Evolutionary conservation across 2,329 filamentous ascomycete species (phyloP).

Genomic region (Botrytis aclada): DNA sequence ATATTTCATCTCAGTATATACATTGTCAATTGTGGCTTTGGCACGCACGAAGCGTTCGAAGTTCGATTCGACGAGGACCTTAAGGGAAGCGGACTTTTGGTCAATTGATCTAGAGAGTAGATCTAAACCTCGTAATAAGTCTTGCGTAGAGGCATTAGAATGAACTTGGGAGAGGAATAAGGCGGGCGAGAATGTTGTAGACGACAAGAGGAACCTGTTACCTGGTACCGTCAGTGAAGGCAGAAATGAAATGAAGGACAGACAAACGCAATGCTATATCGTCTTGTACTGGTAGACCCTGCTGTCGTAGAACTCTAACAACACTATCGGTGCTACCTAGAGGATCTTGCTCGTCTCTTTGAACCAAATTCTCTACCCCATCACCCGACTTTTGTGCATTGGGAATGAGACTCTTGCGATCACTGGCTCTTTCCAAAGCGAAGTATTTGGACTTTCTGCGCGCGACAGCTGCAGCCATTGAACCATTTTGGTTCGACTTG

Average conservation of each 20-base stretch:
- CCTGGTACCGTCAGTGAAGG: constrained; percentile 46
- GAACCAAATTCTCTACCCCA: constrained; percentile 73
- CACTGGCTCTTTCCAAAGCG: constrained; percentile 74
- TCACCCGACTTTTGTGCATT: constrained; percentile 66
- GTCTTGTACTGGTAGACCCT: constrained; percentile 79
- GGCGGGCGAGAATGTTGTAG: constrained; percentile 89
- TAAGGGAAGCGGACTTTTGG: constrained; percentile 94
- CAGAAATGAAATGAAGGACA: constrained; percentile 2
- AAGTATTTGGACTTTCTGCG: constrained; percentile 77
- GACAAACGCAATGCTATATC: constrained; percentile 70
- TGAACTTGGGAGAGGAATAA: constrained; percentile 93
- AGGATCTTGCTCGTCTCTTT: constrained; percentile 90
- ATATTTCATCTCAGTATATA: constrained; percentile 96
- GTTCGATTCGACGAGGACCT: constrained; percentile 94
- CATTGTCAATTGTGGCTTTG: constrained; percentile 97
- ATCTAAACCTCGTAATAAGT: constrained; percentile 77
- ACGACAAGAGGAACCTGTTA: constrained; percentile 92
- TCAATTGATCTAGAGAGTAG: constrained; percentile 89
- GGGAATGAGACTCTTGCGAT: constrained; percentile 60
- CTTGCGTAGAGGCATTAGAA: constrained; percentile 76
- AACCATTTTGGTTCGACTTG: constrained; percentile 28
- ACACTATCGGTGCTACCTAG: constrained; percentile 87
- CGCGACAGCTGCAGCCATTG: constrained; percentile 39
- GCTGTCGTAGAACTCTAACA: constrained; percentile 70
- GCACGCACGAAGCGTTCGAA: constrained; percentile 97